Evolutionary conservation across 2,329 filamentous ascomycete genomes (phyloP).

Genomic region (Septoria petroselini): DNA sequence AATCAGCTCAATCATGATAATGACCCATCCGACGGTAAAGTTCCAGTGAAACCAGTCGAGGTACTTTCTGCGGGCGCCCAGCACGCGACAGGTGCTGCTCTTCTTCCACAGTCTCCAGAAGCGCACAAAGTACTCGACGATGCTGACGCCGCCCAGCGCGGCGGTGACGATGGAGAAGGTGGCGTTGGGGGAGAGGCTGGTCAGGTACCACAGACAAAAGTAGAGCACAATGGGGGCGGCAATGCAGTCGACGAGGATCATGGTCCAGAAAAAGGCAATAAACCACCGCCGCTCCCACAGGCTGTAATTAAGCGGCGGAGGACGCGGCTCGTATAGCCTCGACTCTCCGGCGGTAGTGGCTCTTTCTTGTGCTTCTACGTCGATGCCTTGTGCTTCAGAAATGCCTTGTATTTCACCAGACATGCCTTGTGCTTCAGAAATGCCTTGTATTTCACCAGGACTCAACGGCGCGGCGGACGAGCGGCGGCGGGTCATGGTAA

Average conservation of each 20-base stretch:
- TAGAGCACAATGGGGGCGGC: constrained; percentile 59
- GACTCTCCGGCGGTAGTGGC: constrained; percentile 20
- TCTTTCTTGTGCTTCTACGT: constrained; percentile 20
- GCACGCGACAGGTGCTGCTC: constrained; percentile 52
- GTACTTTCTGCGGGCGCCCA: constrained; percentile 45
- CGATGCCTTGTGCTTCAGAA: too few species aligned
- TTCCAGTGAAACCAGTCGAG: constrained; percentile 60
- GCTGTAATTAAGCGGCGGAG: constrained; percentile 56
- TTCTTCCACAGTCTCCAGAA: constrained; percentile 52
- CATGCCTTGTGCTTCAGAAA: too few species aligned
- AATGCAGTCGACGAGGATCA: constrained; percentile 59
- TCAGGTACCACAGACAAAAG: constrained; percentile 59
- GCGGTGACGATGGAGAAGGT: constrained; percentile 56
- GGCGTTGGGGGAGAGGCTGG: constrained; percentile 49
- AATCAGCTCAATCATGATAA: constrained; percentile 57
- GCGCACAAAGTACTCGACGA: constrained; percentile 54
- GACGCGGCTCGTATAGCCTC: constrained; percentile 39
- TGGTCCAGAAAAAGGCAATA: constrained; percentile 58
- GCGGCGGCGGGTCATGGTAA: constrained; percentile 34
- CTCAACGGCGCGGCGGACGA: constrained; percentile 20
- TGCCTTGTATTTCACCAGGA: constrained; percentile 6
- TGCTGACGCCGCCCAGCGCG: constrained; percentile 52
- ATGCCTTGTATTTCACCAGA: too few species aligned
- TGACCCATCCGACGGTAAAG: constrained; percentile 53
- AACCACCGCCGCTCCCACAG: constrained; percentile 53